phyloP scores from a whole-genome alignment of 192 early-diverging fungal genomes.

The Rhizophagus prolifer region DNA sequence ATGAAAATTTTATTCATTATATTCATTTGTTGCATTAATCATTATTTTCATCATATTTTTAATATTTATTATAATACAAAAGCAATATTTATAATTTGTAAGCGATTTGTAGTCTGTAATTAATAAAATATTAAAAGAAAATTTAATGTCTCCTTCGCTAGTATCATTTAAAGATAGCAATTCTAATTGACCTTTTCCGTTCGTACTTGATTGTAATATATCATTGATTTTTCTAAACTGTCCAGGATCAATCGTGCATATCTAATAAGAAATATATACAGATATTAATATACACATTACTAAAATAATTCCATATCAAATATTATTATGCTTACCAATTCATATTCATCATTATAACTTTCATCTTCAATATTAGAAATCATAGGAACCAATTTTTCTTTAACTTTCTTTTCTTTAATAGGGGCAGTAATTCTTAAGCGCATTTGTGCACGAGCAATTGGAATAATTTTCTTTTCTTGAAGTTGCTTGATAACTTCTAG shows the following conservation, averaged over 20 bases:
- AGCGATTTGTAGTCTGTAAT: too few species aligned
- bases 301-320: conserved; percentile 1
- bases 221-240: conserved; percentile 85
- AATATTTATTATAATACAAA: too few species aligned
- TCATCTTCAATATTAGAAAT: conserved; percentile 73
- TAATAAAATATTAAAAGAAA: conserved; percentile 35
- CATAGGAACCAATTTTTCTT: conserved; percentile 66
- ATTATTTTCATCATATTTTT: too few species aligned
- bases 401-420: conserved; percentile 82
- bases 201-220: conserved; percentile 78
- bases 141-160: conserved; percentile 65
- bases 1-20: too few species aligned
- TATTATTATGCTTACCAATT: conserved; percentile 60
- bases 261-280: conserved; percentile 38
- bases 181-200: conserved; percentile 86
- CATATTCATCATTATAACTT: conserved; percentile 78
- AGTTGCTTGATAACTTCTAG: conserved; percentile 92
- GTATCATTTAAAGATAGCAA: conserved; percentile 78
- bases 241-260: conserved; percentile 88
- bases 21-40: too few species aligned
- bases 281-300: too few species aligned
- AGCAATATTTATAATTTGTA: too few species aligned
- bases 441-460: conserved; percentile 96
- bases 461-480: conserved; percentile 84
- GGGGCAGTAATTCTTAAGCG: conserved; percentile 77